Evolutionary conservation across 2,329 filamentous ascomycete genomes (phyloP).

Genomic region (Trichoderma endophyticum): DNA sequence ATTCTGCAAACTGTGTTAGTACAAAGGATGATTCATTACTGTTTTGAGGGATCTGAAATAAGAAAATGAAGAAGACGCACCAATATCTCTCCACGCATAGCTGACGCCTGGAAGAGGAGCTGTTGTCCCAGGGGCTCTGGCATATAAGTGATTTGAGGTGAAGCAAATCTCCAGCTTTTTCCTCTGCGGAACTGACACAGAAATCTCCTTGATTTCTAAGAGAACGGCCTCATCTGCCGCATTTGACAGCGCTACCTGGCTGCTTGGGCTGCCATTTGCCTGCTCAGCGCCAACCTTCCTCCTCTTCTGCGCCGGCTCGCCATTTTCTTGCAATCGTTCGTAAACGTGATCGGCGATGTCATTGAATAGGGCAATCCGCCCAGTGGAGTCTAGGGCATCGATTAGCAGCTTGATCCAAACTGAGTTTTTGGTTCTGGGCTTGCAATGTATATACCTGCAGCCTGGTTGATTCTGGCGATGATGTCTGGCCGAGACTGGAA

Average conservation of each 20-base stretch:
- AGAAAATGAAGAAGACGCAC: constrained; percentile 37
- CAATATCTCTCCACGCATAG: constrained; percentile 61
- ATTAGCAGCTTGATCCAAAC: background rate
- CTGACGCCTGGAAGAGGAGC: constrained; percentile 52
- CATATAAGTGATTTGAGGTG: constrained; percentile 58
- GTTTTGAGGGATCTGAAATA: background rate
- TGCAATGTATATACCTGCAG: constrained; percentile 43
- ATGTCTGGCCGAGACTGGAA: constrained; percentile 58
- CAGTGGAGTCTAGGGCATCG: constrained; percentile 44
- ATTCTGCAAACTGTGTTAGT: constrained; percentile 42
- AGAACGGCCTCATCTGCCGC: constrained; percentile 51
- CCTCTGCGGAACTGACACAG: constrained; percentile 62
- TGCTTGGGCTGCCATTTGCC: constrained; percentile 23
- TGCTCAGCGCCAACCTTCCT: constrained; percentile 47
- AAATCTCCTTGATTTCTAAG: constrained; percentile 63
- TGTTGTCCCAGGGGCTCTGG: constrained; percentile 49
- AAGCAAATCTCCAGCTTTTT: constrained; percentile 67
- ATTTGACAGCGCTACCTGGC: constrained; percentile 31
- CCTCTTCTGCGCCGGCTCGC: constrained; percentile 50
- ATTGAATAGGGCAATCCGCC: constrained; percentile 53
- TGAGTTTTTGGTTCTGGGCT: background rate
- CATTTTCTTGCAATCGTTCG: constrained; percentile 40
- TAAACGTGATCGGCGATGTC: constrained; percentile 51
- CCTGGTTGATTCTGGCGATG: constrained; percentile 49
- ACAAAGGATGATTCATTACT: background rate